These are phyloP conservation scores for Pestalotiopsis sp. DNA, from an alignment of 2,329 filamentous ascomycete species.

Conservation along the genomic window DNA sequence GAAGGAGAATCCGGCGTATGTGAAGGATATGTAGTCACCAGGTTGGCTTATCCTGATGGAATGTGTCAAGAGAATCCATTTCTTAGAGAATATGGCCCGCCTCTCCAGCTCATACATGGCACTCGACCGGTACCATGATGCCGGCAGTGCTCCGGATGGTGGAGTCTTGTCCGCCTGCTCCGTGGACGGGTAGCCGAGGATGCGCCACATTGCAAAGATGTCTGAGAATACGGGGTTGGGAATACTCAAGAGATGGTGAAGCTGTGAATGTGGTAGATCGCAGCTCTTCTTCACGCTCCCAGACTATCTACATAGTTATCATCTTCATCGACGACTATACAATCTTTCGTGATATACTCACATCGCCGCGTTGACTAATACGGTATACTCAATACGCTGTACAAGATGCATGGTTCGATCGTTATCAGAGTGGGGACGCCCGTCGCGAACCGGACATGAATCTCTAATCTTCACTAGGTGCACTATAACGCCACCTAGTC, in stretches of 20 bases:
- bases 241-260: not conserved
- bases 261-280: not conserved
- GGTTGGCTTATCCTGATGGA: constrained; percentile 42
- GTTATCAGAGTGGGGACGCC: not conserved
- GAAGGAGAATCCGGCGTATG: constrained; percentile 59
- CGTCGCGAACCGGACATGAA: not conserved
- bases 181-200: not conserved
- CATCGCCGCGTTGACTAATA: not conserved
- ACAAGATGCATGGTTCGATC: not conserved
- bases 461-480: not conserved
- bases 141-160: constrained; percentile 35
- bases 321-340: not conserved
- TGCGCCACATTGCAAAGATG: not conserved
- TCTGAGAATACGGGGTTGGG: not conserved
- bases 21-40: constrained; percentile 61
- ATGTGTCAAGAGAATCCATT: constrained; percentile 42
- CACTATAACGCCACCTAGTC: not conserved
- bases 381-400: not conserved
- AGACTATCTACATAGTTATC: not conserved
- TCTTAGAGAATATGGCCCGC: constrained; percentile 44
- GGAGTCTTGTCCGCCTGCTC: constrained; percentile 7
- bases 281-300: not conserved
- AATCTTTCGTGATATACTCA: not conserved
- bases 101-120: constrained; percentile 48
- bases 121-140: constrained; percentile 46